Conservation (phyloP, 371 early-diverging fungal species). For the Mortierella sp. region DNA sequence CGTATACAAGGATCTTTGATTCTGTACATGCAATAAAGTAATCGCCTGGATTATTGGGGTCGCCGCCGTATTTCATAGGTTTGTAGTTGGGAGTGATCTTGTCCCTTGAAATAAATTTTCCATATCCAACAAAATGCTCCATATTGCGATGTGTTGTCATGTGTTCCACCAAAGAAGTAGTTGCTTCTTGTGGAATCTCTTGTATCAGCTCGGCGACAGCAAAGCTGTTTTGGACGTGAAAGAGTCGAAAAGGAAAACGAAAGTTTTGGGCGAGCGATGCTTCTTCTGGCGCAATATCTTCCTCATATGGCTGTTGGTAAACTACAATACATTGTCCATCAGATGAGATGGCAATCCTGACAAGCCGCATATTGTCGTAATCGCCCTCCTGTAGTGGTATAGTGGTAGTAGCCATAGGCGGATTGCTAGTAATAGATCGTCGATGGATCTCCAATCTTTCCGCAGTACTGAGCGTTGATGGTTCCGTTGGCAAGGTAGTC, state of each 20-base stretch:
- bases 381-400: conserved; percentile 20
- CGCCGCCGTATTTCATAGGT: too few relatives aligned
- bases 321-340: conserved; percentile 12
- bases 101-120: conserved; percentile 14
- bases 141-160: neutral
- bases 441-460: neutral
- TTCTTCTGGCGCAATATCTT: conserved; percentile 10
- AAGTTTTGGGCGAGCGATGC: neutral
- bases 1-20: conserved; percentile 18
- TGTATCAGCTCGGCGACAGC: neutral
- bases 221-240: conserved; percentile 6
- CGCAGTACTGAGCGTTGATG: neutral
- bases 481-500: neutral
- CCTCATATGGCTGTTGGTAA: conserved; percentile 22
- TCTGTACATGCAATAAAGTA: conserved; percentile 23
- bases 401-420: conserved; percentile 4
- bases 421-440: conserved; percentile 2
- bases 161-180: conserved; percentile 2
- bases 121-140: conserved; percentile 20
- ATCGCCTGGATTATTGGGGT: neutral
- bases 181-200: neutral
- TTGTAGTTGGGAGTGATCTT: neutral
- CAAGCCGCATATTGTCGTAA: conserved; percentile 11
- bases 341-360: conserved; percentile 15
- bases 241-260: conserved; percentile 18